phyloP scores from a whole-genome alignment of 345 rosid species.

The Boechera stricta region DNA sequence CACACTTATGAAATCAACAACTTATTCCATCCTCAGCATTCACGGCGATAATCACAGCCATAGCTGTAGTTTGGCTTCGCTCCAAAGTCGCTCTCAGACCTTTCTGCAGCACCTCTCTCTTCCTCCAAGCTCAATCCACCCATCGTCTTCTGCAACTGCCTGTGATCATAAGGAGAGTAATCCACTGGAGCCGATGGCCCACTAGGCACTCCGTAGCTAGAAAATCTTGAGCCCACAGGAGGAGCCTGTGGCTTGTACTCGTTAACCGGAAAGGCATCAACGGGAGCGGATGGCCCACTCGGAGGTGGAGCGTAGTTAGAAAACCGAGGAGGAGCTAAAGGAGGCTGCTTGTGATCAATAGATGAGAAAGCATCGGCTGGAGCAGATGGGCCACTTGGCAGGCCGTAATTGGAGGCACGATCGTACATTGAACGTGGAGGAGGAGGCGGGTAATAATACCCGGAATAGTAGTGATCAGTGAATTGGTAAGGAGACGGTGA shows the following conservation, averaged over 20 bases:
- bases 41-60: constrained; percentile 49
- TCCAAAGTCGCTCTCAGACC: constrained; percentile 46
- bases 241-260: constrained; percentile 54
- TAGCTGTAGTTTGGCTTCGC: constrained; percentile 49
- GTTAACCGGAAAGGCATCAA: constrained; percentile 43
- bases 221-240: constrained; percentile 34
- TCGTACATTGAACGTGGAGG: constrained; percentile 55
- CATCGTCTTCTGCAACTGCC: constrained; percentile 45
- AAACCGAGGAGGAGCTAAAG: constrained; percentile 39
- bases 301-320: constrained; percentile 40
- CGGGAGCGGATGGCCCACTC: constrained; percentile 61
- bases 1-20: constrained; percentile 27
- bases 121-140: constrained; percentile 59
- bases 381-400: constrained; percentile 54
- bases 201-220: constrained; percentile 49
- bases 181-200: constrained; percentile 67
- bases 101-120: constrained; percentile 45
- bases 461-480: constrained; percentile 50
- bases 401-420: constrained; percentile 46
- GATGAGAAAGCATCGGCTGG: constrained; percentile 54
- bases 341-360: constrained; percentile 48
- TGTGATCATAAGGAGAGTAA: constrained; percentile 55
- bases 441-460: constrained; percentile 50
- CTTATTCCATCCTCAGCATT: constrained; percentile 43
- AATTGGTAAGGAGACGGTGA: constrained; percentile 43